These are phyloP conservation scores for Botryosphaeria dothidea DNA, from an alignment of 2,329 filamentous ascomycete species.

Conservation along the genomic window DNA sequence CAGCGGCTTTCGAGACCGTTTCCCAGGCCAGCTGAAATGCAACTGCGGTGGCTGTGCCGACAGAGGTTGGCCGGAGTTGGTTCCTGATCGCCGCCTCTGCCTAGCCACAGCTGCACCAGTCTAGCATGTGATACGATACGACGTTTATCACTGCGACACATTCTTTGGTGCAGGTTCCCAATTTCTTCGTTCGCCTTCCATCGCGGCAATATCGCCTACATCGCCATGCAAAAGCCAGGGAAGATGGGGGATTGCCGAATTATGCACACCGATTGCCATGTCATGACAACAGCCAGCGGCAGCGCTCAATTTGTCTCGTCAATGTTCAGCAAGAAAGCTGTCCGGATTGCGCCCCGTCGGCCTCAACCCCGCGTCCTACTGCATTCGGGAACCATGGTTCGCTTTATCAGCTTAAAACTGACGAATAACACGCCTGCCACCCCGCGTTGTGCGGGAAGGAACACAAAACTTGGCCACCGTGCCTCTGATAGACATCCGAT, in stretches of 20 bases:
- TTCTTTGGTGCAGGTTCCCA: background rate
- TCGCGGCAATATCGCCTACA: background rate
- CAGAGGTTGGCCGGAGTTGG: background rate
- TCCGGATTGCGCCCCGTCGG: background rate
- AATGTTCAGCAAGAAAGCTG: background rate
- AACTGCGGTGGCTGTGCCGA: background rate
- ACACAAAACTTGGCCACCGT: background rate
- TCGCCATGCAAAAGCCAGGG: background rate
- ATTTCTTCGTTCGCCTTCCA: background rate
- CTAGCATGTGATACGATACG: background rate
- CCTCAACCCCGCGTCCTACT: slow-evolving; percentile 12
- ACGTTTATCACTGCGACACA: background rate
- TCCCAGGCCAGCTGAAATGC: background rate
- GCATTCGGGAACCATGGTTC: slow-evolving; percentile 6
- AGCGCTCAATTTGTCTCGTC: background rate
- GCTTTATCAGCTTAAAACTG: background rate
- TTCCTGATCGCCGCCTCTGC: background rate
- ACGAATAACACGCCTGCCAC: background rate
- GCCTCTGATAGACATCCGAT: background rate
- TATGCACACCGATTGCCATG: background rate
- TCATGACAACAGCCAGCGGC: background rate
- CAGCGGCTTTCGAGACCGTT: background rate
- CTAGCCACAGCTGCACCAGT: background rate
- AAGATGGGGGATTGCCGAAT: background rate
- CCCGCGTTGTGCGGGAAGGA: background rate